Evolutionary conservation across 2,329 filamentous ascomycete species (phyloP), one percentile per base, ranked within the genome.

Genomic region (Macrophomina phaseolina): DNA sequence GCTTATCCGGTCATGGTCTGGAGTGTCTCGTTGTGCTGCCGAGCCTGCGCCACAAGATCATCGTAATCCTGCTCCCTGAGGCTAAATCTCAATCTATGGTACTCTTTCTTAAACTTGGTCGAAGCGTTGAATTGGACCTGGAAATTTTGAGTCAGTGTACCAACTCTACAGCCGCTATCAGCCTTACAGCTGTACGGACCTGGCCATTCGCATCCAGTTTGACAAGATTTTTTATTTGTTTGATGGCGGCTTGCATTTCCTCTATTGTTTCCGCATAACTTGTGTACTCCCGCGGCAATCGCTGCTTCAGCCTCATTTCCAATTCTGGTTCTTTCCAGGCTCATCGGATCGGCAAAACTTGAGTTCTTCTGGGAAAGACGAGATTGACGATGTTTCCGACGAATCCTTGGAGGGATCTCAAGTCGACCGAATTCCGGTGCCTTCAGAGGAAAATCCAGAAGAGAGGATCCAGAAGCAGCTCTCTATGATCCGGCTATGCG

Each of bases 81-180:
- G 42, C 72, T 75, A 58, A 77, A 76, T 8, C 68, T 70, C 0
- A 77, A 68, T 9, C 74, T 66, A 38, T 75, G 74, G 65, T 74
- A 75, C 23, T 74, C 71, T 60, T 74, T 70, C 32, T 71, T 73
- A 67, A 78, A 75, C 1, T 70, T 65, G 12, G 67, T 68, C 11
- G 68, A 52, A 2, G 74, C 66, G 1, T 69, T 65, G 38, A 75
- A 71, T 67, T 72, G 71, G 5, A 71, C 69, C 70, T 74, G 36
- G n/a, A 23, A 23, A 23, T 23, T 23, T 23, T 23, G 23, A 23
- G 23, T 23, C 23, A 23, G 23, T 3, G 3, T 23, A 23, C 23
- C 23, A 23, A 23, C 3, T 23, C 23, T 23, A 23, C 23, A 2
- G 23, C 23, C 23, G 23, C 23, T 23, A 23, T 23, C 23, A 23